These are phyloP conservation scores for Kluyveromyces dobzhanskii DNA, from an alignment of 805 yeast genomes.

Conservation along the genomic window DNA sequence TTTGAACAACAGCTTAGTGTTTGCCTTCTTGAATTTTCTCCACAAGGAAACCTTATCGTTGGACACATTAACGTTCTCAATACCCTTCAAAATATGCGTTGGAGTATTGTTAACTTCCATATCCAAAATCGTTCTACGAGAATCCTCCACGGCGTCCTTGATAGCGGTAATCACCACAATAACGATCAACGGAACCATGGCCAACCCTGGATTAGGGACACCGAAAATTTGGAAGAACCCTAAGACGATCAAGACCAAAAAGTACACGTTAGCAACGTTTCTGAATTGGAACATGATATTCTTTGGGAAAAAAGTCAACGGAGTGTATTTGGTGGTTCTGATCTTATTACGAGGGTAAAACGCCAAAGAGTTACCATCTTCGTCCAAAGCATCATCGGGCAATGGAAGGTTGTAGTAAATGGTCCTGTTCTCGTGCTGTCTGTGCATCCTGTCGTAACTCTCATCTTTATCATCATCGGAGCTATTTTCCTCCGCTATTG, in stretches of 20 bases:
- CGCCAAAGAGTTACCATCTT: conserved; percentile 49
- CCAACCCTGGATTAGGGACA: conserved; percentile 66
- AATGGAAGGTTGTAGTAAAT: conserved; percentile 52
- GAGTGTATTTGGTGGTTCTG: conserved; percentile 92
- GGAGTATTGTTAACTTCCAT: conserved; percentile 67
- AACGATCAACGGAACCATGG: conserved; percentile 72
- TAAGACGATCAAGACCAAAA: conserved; percentile 66
- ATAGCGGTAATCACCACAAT: conserved; percentile 68
- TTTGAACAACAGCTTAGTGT: conserved; percentile 26
- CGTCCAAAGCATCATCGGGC: conserved; percentile 51
- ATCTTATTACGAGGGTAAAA: conserved; percentile 83
- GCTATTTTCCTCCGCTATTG: conserved; percentile 16
- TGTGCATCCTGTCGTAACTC: conserved; percentile 28
- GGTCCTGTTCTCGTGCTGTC: conserved; percentile 37
- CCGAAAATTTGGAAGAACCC: conserved; percentile 76
- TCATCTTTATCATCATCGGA: conserved; percentile 18
- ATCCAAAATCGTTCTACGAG: conserved; percentile 63
- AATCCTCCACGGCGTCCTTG: conserved; percentile 77
- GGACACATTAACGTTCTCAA: conserved; percentile 50
- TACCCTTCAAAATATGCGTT: conserved; percentile 53
- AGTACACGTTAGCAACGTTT: conserved; percentile 86
- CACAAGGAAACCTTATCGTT: conserved; percentile 58
- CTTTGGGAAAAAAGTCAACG: conserved; percentile 80
- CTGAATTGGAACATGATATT: conserved; percentile 72
- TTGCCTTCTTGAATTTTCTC: conserved; percentile 59